Percentiles rank a stretch among this genome's conserved stretches.
Conservation (phyloP, 2,329 filamentous ascomycete genomes). For the Purpureocillium takamizusanense region DNA sequence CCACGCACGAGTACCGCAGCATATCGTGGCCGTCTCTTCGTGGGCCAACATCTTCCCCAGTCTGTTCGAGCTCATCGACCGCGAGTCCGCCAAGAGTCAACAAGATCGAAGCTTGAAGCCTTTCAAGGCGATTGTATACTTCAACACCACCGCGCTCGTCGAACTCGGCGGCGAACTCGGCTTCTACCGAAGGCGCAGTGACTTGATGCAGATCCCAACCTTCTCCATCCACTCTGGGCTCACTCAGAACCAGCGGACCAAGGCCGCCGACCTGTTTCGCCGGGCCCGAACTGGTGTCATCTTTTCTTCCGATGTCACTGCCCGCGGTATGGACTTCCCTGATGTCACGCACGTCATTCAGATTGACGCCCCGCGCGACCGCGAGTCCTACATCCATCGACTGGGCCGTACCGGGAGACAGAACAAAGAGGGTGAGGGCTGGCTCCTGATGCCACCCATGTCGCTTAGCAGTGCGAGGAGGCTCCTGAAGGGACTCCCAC, state of each 20-base stretch:
- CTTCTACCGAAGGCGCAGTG: conserved; percentile 28
- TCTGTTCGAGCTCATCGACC: conserved; percentile 65
- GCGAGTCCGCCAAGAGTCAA: conserved; percentile 39
- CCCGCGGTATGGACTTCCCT: conserved; percentile 77
- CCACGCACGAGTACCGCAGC: conserved; percentile 76
- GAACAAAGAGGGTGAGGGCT: conserved; percentile 63
- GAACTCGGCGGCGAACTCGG: conserved; percentile 50
- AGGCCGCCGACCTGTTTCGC: conserved; percentile 65
- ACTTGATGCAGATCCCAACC: conserved; percentile 24
- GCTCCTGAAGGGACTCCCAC: conserved; percentile 49
- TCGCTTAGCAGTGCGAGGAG: conserved; percentile 40
- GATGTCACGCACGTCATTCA: conserved; percentile 74
- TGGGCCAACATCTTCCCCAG: conserved; percentile 71
- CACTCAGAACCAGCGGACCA: conserved; percentile 59
- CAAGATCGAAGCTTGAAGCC: conserved; percentile 37
- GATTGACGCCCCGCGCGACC: conserved; percentile 52
- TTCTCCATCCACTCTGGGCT: conserved; percentile 73
- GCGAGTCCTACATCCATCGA: conserved; percentile 69
- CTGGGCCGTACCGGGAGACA: conserved; percentile 70
- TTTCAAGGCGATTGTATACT: conserved; percentile 96
- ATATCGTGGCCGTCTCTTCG: conserved; percentile 55
- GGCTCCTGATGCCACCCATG: conserved; percentile 50
- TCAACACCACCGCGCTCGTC: conserved; percentile 69
- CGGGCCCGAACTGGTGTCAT: conserved; percentile 52
- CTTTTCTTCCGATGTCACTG: conserved; percentile 72